Percentiles rank a stretch among this genome's conserved stretches.
Conservation (phyloP, 129 eudicot genomes). For the Centrapalus pauciflorus region DNA sequence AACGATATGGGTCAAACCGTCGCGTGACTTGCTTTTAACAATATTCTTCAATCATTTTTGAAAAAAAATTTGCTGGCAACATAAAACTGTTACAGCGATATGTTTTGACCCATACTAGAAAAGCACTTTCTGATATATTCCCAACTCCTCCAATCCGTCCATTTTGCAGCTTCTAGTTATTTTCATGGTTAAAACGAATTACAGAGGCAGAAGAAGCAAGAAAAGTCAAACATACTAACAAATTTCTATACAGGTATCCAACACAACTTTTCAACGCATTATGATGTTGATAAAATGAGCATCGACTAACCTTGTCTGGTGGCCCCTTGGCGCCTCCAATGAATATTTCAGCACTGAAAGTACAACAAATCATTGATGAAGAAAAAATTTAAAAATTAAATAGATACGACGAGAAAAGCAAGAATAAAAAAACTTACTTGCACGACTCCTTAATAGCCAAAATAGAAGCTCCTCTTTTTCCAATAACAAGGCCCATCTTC, state of each 20-base stretch:
- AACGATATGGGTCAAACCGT: no score
- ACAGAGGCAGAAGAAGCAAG: neutral
- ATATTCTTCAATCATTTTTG: no score
- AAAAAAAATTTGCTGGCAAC: no score
- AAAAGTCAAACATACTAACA: no score
- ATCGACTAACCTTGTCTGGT: constrained; percentile 82
- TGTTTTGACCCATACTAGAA: no score
- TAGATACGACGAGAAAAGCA: neutral
- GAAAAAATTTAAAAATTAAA: neutral
- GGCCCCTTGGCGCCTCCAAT: constrained; percentile 93
- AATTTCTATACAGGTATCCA: neutral
- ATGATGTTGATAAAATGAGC: neutral
- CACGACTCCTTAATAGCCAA: constrained; percentile 82
- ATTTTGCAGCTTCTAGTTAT: no score
- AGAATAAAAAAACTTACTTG: constrained; percentile 39
- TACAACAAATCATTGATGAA: constrained; percentile 9
- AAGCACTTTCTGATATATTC: no score
- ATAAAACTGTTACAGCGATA: no score
- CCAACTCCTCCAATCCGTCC: no score
- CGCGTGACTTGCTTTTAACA: no score
- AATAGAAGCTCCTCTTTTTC: constrained; percentile 78
- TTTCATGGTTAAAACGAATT: neutral
- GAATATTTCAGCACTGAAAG: constrained; percentile 80
- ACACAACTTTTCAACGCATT: neutral
- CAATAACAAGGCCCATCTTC: constrained; percentile 90